Conservation (phyloP, 1,139 yeast genomes). For the Yamadazyma atlantica region DNA sequence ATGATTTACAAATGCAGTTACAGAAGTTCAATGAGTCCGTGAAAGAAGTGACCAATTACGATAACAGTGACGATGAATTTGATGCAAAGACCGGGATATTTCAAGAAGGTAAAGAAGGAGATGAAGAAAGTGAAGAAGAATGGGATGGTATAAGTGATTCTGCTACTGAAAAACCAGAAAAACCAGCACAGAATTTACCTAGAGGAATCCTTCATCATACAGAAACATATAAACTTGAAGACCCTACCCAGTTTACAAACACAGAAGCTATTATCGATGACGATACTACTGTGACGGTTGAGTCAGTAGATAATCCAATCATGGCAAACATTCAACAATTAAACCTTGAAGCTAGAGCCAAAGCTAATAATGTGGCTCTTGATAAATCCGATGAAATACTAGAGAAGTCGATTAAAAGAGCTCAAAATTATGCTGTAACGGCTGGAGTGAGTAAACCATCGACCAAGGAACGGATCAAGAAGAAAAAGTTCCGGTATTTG, state of each 20-base stretch:
- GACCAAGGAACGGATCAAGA: constrained; percentile 33
- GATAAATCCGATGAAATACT: constrained; percentile 59
- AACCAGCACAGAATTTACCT: constrained; percentile 9
- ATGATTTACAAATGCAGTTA: constrained; percentile 62
- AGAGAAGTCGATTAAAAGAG: constrained; percentile 64
- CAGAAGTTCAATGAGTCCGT: constrained; percentile 57
- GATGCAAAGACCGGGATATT: constrained; percentile 15
- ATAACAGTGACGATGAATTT: constrained; percentile 32
- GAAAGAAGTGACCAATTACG: constrained; percentile 38
- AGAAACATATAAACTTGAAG: constrained; percentile 44
- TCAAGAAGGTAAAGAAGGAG: constrained; percentile 19
- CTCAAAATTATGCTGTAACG: constrained; percentile 70
- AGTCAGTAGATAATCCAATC: constrained; percentile 50
- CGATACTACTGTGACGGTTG: constrained; percentile 65
- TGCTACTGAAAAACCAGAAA: too few species aligned
- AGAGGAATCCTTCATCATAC: constrained; percentile 43
- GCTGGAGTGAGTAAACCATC: constrained; percentile 51
- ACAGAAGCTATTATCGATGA: constrained; percentile 48
- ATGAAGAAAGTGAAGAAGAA: constrained; percentile 21
- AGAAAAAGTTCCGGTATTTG: constrained; percentile 85
- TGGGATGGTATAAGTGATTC: neutral
- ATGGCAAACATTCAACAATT: constrained; percentile 29
- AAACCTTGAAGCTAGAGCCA: constrained; percentile 54
- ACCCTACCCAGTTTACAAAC: constrained; percentile 38
- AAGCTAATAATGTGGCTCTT: constrained; percentile 62